Evolutionary conservation across 1,139 yeast genomes (phyloP).

Genomic region (Scheffersomyces segobiensis): DNA sequence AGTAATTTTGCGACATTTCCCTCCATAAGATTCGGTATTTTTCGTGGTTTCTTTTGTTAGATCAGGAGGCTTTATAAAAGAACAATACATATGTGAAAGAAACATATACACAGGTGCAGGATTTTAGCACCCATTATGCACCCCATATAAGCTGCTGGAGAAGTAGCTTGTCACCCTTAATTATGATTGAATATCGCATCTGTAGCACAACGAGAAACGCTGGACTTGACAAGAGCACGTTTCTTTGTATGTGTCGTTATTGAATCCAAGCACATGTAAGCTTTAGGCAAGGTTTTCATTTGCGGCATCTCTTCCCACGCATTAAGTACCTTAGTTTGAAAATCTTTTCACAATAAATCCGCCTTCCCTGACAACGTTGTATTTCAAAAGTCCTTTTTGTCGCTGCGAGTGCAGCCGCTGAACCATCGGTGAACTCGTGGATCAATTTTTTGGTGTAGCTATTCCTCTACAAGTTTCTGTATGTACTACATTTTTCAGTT

Average conservation of each 20-base stretch:
- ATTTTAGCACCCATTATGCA: neutral
- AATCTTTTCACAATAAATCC: neutral
- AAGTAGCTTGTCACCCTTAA: neutral
- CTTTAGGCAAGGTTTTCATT: neutral
- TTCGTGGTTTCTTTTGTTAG: neutral
- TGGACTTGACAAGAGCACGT: neutral
- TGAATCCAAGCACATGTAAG: neutral
- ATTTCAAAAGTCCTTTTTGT: neutral
- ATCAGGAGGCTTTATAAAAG: neutral
- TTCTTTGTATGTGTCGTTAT: neutral
- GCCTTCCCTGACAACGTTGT: neutral
- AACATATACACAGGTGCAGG: neutral
- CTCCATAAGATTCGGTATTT: neutral
- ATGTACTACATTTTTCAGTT: neutral
- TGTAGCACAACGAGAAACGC: neutral
- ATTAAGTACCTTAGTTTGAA: neutral
- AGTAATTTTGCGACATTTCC: neutral
- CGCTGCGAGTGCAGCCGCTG: neutral
- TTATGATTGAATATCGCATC: neutral
- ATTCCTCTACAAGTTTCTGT: neutral
- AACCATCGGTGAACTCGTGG: neutral
- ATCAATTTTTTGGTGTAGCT: neutral
- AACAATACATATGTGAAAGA: neutral
- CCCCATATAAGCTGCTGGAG: neutral
- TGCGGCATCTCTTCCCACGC: neutral